Percentiles rank a stretch among this genome's conserved stretches.
Evolutionary conservation across 345 rosid species (phyloP).

Genomic region (Cardamine occulta): DNA sequence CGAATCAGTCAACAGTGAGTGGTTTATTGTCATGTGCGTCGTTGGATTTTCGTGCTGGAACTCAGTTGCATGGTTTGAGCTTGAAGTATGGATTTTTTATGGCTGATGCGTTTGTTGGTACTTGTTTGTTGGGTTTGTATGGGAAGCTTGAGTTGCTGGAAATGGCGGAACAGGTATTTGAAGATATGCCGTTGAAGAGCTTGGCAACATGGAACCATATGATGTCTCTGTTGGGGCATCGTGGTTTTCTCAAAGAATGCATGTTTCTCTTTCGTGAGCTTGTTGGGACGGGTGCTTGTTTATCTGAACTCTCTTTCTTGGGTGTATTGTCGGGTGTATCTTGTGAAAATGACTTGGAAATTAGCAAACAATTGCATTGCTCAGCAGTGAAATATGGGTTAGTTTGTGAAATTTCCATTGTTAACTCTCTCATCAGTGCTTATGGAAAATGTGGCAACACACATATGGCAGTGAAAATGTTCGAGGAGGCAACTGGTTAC

Average conservation of each 20-base stretch:
- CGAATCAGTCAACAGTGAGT: conserved; percentile 59
- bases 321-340: conserved; percentile 61
- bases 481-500: conserved; percentile 45
- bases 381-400: conserved; percentile 60
- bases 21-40: conserved; percentile 63
- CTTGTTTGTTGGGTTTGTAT: conserved; percentile 65
- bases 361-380: conserved; percentile 67
- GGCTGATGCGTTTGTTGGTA: conserved; percentile 71
- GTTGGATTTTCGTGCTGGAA: conserved; percentile 50
- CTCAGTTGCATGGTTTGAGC: conserved; percentile 65
- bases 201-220: conserved; percentile 77
- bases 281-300: conserved; percentile 38
- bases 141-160: conserved; percentile 63
- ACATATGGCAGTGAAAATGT: conserved; percentile 53
- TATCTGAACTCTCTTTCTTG: conserved; percentile 63
- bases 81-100: conserved; percentile 63
- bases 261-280: conserved; percentile 60
- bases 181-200: conserved; percentile 68
- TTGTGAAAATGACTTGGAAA: conserved; percentile 51
- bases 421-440: conserved; percentile 63
- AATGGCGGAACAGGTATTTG: conserved; percentile 57
- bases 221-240: conserved; percentile 57
- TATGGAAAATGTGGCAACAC: conserved; percentile 60
- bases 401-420: conserved; percentile 44
- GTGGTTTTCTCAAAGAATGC: conserved; percentile 56